phyloP scores from a whole-genome alignment of 768 basidiomycete species.

The Amanita subjunquillea region DNA sequence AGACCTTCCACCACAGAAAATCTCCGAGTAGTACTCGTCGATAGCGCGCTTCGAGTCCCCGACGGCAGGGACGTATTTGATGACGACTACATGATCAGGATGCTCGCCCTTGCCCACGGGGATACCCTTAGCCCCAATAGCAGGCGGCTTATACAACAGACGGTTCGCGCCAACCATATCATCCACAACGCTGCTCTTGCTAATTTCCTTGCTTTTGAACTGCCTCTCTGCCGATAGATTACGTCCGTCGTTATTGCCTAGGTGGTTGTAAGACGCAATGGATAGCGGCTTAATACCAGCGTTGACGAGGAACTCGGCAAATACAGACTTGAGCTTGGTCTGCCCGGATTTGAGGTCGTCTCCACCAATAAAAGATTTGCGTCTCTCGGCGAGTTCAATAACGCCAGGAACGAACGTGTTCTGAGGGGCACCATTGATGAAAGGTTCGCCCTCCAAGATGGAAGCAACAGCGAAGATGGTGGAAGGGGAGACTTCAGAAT shows the following conservation, averaged over 20 bases:
- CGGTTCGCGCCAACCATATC: conserved; percentile 95
- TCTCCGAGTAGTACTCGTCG: conserved; percentile 98
- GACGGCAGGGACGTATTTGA: conserved; percentile 94
- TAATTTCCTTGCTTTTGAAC: conserved; percentile 98
- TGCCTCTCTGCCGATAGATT: conserved; percentile 86
- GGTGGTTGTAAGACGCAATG: conserved; percentile 97
- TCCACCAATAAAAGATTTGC: conserved; percentile 89
- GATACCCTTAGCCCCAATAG: conserved; percentile 37
- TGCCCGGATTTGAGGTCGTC: conserved; percentile 98
- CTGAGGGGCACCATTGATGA: conserved; percentile 96
- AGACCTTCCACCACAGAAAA: conserved; percentile 90
- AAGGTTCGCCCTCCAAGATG: conserved; percentile 91
- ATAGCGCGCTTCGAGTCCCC: conserved; percentile 98
- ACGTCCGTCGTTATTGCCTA: conserved; percentile 95
- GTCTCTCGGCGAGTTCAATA: conserved; percentile 83
- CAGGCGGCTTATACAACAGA: conserved; percentile 81
- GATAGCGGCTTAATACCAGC: conserved; percentile 97
- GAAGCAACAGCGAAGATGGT: conserved; percentile 93
- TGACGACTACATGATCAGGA: conserved; percentile 94
- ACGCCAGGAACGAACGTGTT: conserved; percentile 98
- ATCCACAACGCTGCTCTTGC: conserved; percentile 93
- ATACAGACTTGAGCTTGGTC: conserved; percentile 93
- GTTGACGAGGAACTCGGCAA: conserved; percentile 98
- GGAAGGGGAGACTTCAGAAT: conserved; percentile 93
- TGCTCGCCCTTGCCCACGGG: conserved; percentile 80